These are phyloP conservation scores for Hemisphaericaspora xylanilytica DNA, from an alignment of 1,139 yeast species.

Conservation along the genomic window DNA sequence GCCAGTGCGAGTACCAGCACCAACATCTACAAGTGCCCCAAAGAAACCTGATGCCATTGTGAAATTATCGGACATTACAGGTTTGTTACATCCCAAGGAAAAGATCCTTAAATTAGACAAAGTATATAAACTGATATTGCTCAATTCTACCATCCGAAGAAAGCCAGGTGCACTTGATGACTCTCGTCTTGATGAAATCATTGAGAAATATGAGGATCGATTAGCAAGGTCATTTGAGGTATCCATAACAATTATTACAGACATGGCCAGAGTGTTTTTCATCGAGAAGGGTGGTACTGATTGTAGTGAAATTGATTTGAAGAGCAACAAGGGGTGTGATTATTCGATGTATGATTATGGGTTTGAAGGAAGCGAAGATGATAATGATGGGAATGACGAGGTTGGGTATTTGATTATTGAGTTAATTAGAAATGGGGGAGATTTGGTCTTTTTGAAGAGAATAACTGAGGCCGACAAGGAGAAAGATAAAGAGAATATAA, in stretches of 20 bases:
- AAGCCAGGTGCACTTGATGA: slow-evolving; percentile 26
- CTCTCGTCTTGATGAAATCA: slow-evolving; percentile 38
- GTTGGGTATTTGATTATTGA: slow-evolving; percentile 67
- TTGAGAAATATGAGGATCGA: slow-evolving; percentile 33
- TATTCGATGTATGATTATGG: slow-evolving; percentile 80
- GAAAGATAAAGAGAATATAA: slow-evolving; percentile 16
- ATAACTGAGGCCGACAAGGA: slow-evolving; percentile 19
- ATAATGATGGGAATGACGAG: slow-evolving; percentile 38
- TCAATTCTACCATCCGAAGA: not conserved
- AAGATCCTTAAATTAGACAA: slow-evolving; percentile 45
- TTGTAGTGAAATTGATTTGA: slow-evolving; percentile 44
- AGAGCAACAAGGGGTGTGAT: slow-evolving; percentile 54
- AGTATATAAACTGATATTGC: slow-evolving; percentile 36
- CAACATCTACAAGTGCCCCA: too few relatives aligned
- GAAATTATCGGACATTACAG: slow-evolving; percentile 35
- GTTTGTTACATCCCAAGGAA: slow-evolving; percentile 33
- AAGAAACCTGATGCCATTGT: slow-evolving; percentile 13
- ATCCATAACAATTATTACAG: slow-evolving; percentile 50
- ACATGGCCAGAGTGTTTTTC: slow-evolving; percentile 44
- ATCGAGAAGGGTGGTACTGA: slow-evolving; percentile 32
- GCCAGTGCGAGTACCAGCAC: too few relatives aligned
- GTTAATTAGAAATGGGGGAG: slow-evolving; percentile 53
- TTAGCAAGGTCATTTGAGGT: slow-evolving; percentile 37
- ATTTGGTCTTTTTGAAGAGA: slow-evolving; percentile 57
- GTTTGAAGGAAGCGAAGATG: slow-evolving; percentile 44